Percentiles rank a stretch among this genome's conserved stretches.
Evolutionary conservation across 176 grass and related monocot species (phyloP).

Genomic region (Aegilops tauschii): DNA sequence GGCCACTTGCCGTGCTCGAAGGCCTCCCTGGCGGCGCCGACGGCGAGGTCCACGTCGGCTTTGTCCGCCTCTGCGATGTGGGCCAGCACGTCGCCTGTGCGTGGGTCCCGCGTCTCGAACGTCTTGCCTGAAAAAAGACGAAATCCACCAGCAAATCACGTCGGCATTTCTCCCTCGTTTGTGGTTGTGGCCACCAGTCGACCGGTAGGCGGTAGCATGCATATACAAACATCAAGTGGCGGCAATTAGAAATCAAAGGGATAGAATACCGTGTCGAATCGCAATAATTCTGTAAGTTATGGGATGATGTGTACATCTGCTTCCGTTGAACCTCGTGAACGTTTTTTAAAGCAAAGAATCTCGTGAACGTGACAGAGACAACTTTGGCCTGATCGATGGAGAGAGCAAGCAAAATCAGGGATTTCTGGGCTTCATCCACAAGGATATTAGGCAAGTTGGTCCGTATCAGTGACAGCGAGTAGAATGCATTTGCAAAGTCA

Average conservation of each 20-base stretch:
- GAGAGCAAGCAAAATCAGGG: background rate
- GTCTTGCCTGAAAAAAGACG: constrained; percentile 40
- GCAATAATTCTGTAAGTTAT: background rate
- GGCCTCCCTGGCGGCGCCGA: constrained; percentile 69
- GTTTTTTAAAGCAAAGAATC: background rate
- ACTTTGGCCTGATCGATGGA: background rate
- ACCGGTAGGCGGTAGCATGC: too few relatives aligned
- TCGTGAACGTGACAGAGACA: background rate
- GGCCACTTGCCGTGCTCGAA: constrained; percentile 87
- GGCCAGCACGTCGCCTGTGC: constrained; percentile 67
- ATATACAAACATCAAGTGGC: too few relatives aligned
- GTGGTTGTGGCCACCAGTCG: too few relatives aligned
- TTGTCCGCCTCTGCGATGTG: constrained; percentile 61
- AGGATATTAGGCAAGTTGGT: background rate
- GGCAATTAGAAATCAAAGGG: too few relatives aligned
- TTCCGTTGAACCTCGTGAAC: background rate
- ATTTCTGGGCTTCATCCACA: background rate
- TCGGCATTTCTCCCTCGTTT: too few relatives aligned
- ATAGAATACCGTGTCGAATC: too few relatives aligned
- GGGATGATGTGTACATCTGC: background rate
- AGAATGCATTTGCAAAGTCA: too few relatives aligned
- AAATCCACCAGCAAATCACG: background rate
- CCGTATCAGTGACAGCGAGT: background rate
- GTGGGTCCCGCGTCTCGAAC: constrained; percentile 71
- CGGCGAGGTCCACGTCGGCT: constrained; percentile 67